A percentile compares a stretch with the other conserved stretches of the same genome.
These are phyloP conservation scores for Aspergillus unguis DNA, from an alignment of 2,329 filamentous ascomycete species.

Conservation along the genomic window DNA sequence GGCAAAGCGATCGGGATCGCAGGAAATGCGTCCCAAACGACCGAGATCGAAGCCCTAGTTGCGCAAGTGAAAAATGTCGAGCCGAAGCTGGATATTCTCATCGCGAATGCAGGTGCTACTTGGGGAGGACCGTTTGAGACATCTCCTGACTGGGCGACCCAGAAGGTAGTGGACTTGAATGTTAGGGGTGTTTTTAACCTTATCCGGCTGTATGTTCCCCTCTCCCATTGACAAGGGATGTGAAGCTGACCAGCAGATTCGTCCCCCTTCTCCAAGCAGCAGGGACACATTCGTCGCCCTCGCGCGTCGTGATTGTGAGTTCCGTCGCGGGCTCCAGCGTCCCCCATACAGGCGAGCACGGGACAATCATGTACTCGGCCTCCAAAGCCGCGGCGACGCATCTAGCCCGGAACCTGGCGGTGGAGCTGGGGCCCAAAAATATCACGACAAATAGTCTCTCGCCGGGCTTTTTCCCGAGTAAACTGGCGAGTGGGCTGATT, in stretches of 20 bases:
- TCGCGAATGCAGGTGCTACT: conserved; percentile 13
- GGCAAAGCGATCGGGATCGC: conserved; percentile 13
- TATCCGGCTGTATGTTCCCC: conserved; percentile 6
- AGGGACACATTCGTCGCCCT: neutral
- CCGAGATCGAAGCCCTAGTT: conserved; percentile 10
- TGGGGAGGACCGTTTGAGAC: conserved; percentile 15
- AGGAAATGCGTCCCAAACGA: conserved; percentile 7
- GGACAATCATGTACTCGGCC: conserved; percentile 15
- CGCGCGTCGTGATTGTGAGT: conserved; percentile 14
- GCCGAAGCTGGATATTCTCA: conserved; percentile 9
- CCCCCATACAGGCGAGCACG: conserved; percentile 9
- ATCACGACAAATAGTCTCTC: conserved; percentile 13
- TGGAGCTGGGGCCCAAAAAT: conserved; percentile 10
- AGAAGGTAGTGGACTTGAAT: conserved; percentile 13
- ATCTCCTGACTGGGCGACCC: conserved; percentile 12
- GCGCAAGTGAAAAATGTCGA: conserved; percentile 1
- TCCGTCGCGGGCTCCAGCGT: conserved; percentile 12
- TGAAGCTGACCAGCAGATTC: neutral
- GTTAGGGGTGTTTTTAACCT: conserved; percentile 15
- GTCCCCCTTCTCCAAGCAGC: conserved; percentile 7
- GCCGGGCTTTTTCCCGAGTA: conserved; percentile 14
- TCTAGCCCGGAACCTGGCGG: conserved; percentile 11
- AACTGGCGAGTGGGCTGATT: conserved; percentile 13
- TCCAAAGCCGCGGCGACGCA: conserved; percentile 13
- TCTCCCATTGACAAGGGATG: neutral